These are phyloP conservation scores for Vachellia collinsii DNA, from an alignment of 306 rosid genomes.

Conservation along the genomic window DNA sequence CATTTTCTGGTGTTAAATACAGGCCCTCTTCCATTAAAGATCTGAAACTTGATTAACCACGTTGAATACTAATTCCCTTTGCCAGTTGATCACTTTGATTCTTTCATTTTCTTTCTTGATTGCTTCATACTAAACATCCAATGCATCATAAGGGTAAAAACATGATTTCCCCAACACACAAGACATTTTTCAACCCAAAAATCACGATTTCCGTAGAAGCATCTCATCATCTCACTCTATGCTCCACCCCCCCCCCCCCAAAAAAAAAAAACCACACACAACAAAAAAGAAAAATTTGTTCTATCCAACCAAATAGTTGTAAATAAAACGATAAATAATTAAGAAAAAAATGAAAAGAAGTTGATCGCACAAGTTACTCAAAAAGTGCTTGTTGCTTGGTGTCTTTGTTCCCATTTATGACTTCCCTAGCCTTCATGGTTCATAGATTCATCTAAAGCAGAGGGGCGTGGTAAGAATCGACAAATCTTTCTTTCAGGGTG, in stretches of 20 bases:
- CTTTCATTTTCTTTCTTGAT: background rate
- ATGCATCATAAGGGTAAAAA: background rate
- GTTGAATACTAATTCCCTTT: no score
- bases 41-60: no score
- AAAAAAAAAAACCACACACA: no score
- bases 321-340: background rate
- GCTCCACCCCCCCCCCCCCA: background rate
- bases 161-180: background rate
- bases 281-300: background rate
- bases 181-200: background rate
- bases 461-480: background rate
- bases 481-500: background rate
- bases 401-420: background rate
- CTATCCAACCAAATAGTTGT: background rate
- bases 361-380: background rate
- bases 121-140: background rate
- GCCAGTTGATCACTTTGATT: background rate
- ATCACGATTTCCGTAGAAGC: background rate
- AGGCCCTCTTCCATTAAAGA: no score
- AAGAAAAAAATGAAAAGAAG: background rate
- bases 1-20: no score
- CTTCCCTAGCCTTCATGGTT: background rate
- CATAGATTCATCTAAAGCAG: background rate
- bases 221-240: background rate
- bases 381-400: background rate